Evolutionary conservation across 1,284 basidiomycete genomes (phyloP).

Genomic region (Somion occarium): DNA sequence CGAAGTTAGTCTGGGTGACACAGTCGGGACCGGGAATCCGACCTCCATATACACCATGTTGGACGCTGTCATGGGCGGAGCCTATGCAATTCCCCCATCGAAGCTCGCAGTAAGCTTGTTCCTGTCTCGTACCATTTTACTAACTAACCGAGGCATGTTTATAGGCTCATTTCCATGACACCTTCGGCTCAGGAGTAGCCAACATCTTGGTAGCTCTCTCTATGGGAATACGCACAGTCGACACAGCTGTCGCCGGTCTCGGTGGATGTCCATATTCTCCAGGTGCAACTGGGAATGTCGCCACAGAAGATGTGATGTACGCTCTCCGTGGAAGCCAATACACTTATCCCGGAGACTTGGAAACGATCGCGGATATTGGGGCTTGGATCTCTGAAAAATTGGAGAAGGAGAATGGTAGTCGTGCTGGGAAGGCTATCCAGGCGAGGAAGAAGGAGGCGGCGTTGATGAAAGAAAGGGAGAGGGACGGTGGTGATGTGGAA

Average conservation of each 20-base stretch:
- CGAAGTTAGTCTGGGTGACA: constrained; percentile 90
- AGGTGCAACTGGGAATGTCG: constrained; percentile 91
- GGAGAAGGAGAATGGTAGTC: constrained; percentile 67
- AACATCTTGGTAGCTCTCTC: constrained; percentile 67
- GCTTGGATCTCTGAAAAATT: constrained; percentile 76
- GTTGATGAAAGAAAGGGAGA: constrained; percentile 24
- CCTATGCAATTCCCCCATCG: constrained; percentile 43
- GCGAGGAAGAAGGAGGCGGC: constrained; percentile 38
- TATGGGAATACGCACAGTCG: constrained; percentile 63
- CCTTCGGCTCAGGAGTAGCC: constrained; percentile 78
- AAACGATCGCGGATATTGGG: constrained; percentile 68
- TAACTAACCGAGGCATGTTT: not conserved
- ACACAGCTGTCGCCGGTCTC: constrained; percentile 80
- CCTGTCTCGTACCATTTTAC: not conserved
- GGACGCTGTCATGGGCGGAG: constrained; percentile 57
- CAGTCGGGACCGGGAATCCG: constrained; percentile 85
- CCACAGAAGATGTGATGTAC: constrained; percentile 88
- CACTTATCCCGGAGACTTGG: constrained; percentile 57
- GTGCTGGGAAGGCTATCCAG: constrained; percentile 76
- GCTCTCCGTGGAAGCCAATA: constrained; percentile 73
- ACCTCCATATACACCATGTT: constrained; percentile 63
- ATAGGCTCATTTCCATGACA: constrained; percentile 68
- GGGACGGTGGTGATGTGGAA: constrained; percentile 11
- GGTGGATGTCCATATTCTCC: constrained; percentile 96
- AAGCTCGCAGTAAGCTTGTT: constrained; percentile 64